A percentile compares a stretch with the other conserved stretches of the same genome.
These are phyloP conservation scores for Phytopythium kandeliae DNA, from an alignment of 352 stramenopile genomes.

Conservation along the genomic window DNA sequence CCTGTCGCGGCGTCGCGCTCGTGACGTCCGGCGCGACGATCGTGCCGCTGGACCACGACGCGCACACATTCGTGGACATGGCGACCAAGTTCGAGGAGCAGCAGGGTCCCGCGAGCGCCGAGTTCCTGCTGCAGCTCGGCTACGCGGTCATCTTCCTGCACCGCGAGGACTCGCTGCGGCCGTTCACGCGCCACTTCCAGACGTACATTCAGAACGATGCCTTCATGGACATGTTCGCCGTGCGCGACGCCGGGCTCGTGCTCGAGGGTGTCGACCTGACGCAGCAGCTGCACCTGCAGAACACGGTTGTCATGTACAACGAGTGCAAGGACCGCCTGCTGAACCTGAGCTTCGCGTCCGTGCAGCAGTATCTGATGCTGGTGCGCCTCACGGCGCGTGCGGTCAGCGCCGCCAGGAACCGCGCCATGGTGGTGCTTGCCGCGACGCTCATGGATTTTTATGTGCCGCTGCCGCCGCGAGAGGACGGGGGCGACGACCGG, in stretches of 20 bases:
- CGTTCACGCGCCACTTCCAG: conserved; percentile 82
- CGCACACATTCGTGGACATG: conserved; percentile 71
- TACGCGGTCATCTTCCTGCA: conserved; percentile 84
- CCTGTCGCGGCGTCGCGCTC: conserved; percentile 65
- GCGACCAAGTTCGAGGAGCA: conserved; percentile 69
- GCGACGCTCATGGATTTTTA: conserved; percentile 84
- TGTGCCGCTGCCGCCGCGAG: conserved; percentile 28
- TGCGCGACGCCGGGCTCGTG: conserved; percentile 50
- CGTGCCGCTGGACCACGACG: conserved; percentile 59
- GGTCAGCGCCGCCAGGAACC: conserved; percentile 51
- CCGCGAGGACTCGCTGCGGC: conserved; percentile 67
- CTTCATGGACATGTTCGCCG: conserved; percentile 78
- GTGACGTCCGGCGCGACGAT: conserved; percentile 78
- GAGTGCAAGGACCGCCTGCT: conserved; percentile 63
- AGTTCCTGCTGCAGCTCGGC: conserved; percentile 72
- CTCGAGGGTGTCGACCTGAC: conserved; percentile 57
- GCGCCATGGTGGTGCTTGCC: conserved; percentile 63
- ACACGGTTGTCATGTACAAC: conserved; percentile 52
- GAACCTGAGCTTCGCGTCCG: conserved; percentile 68
- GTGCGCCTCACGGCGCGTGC: conserved; percentile 52
- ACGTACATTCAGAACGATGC: conserved; percentile 75
- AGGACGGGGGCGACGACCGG: conserved; percentile 10
- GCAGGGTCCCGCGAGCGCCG: conserved; percentile 64
- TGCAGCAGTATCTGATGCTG: conserved; percentile 81
- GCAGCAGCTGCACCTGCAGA: conserved; percentile 66